Evolutionary conservation across 768 basidiomycete genomes (phyloP).

Genomic region (Tricholoma sp.): DNA sequence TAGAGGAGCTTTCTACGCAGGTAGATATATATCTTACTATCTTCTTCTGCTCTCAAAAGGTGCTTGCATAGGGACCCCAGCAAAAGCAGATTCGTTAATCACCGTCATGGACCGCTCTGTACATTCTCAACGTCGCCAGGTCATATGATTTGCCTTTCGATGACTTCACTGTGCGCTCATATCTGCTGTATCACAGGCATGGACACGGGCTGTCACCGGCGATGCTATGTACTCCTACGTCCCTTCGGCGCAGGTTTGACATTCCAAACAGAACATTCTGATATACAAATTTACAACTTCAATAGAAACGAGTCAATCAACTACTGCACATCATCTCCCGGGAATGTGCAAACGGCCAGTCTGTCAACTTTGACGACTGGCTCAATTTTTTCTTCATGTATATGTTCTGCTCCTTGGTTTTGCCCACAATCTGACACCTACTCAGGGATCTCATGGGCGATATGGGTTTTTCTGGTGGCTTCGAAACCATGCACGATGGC

Average conservation of each 20-base stretch:
- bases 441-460: background rate
- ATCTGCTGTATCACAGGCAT: background rate
- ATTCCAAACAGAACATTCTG: background rate
- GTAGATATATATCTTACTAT: background rate
- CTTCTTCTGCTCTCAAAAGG: background rate
- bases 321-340: background rate
- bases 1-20: conserved; percentile 13
- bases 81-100: background rate
- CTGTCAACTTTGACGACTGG: background rate
- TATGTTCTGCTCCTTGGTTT: background rate
- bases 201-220: background rate
- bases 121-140: background rate
- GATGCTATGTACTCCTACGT: conserved; percentile 1
- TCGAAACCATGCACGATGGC: background rate
- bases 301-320: background rate
- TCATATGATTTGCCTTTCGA: background rate
- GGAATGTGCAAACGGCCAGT: background rate
- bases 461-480: background rate
- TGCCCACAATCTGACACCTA: background rate
- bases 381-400: background rate
- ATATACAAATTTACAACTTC: background rate
- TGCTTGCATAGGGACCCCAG: background rate
- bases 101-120: background rate
- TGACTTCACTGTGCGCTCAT: background rate
- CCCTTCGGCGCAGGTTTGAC: background rate